phyloP scores from a whole-genome alignment of 106 monocot genomes.

The Phalaenopsis equestris region DNA sequence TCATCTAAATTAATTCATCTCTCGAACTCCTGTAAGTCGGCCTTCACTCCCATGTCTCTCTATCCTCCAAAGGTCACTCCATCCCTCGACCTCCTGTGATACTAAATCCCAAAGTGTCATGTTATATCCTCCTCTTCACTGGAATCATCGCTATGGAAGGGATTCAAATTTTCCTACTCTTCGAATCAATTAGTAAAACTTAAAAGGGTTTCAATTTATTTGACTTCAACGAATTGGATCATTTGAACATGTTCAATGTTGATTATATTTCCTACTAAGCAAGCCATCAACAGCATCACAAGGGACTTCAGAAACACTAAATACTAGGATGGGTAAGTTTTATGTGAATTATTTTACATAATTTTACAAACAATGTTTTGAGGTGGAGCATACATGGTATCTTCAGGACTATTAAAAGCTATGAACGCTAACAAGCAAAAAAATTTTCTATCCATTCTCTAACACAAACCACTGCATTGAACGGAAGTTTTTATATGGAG shows the following conservation, averaged over 20 bases:
- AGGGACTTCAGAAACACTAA: background rate
- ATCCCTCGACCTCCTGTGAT: too few species aligned
- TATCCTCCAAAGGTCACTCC: too few species aligned
- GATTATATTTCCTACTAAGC: background rate
- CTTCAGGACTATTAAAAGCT: background rate
- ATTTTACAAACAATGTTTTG: background rate
- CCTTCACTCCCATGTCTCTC: too few species aligned
- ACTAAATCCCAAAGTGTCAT: too few species aligned
- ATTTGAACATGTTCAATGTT: background rate
- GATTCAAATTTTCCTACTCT: too few species aligned
- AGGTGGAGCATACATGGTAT: background rate
- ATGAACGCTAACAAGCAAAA: background rate
- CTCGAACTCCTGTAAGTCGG: too few species aligned
- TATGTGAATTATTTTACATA: background rate
- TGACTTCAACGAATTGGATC: background rate
- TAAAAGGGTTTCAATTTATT: background rate
- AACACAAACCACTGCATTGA: background rate
- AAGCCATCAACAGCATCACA: background rate
- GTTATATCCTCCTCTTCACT: too few species aligned
- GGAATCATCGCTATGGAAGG: too few species aligned
- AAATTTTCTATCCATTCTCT: background rate
- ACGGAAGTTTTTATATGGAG: background rate
- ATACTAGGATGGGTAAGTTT: background rate
- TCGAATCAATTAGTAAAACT: background rate
- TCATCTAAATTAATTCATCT: too few species aligned